Conservation (phyloP, 495 filamentous ascomycete genomes). For the Aspergillus biplanus region DNA sequence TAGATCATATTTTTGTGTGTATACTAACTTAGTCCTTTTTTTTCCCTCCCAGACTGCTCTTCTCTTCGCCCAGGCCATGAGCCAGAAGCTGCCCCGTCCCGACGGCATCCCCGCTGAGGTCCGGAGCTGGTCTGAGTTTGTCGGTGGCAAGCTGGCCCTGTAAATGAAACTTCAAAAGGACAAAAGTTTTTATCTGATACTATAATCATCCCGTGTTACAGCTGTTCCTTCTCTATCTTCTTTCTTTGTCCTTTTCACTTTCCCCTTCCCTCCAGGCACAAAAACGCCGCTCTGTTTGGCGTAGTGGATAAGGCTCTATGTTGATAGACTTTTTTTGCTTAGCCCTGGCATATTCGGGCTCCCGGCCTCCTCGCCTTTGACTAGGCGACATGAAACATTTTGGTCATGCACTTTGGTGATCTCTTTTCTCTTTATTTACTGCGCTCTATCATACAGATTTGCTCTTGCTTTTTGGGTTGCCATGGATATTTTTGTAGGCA, state of each 20-base stretch:
- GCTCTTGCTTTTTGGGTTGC: constrained; percentile 14
- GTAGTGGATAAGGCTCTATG: constrained; percentile 35
- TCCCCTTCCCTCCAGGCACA: constrained; percentile 18
- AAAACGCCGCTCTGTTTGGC: constrained; percentile 30
- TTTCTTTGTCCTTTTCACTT: background rate
- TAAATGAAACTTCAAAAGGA: constrained; percentile 50
- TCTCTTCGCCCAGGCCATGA: constrained; percentile 95
- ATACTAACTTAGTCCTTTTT: constrained; percentile 19
- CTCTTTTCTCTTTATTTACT: constrained; percentile 19
- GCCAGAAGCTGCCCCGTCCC: constrained; percentile 82
- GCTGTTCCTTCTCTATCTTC: constrained; percentile 19
- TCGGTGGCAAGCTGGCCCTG: constrained; percentile 80
- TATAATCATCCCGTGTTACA: constrained; percentile 29
- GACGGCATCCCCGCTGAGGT: constrained; percentile 89
- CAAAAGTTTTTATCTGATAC: constrained; percentile 32
- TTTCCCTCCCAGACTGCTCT: constrained; percentile 72
- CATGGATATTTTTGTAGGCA: constrained; percentile 23
- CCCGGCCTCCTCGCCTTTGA: constrained; percentile 15
- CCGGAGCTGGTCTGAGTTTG: constrained; percentile 90
- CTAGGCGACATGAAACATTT: constrained; percentile 27
- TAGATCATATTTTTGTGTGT: background rate
- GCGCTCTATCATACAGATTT: constrained; percentile 16
- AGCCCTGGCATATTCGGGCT: constrained; percentile 25
- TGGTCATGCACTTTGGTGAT: constrained; percentile 25
- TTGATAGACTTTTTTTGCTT: constrained; percentile 42